Evolutionary conservation across 768 basidiomycete species (phyloP), one percentile per base, ranked within the genome.

Genomic region (Leccinum imitatum): DNA sequence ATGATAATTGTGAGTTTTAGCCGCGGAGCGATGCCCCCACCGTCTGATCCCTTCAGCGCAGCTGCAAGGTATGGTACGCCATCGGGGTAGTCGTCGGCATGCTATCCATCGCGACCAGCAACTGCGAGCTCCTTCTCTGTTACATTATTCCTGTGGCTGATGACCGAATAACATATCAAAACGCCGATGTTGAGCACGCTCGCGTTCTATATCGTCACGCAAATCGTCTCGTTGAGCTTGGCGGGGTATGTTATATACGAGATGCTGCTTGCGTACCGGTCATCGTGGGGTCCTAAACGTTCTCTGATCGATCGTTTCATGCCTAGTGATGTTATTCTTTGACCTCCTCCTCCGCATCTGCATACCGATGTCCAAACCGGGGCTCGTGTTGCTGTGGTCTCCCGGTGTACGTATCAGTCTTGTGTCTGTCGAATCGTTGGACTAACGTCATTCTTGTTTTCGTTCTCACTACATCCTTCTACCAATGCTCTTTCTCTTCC

Each of bases 151-250:
- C 30, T 31, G 9, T 10, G 27, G 30, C 30, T 31, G 30, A 31
- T 31, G 30, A 10, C 10, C 30, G 30, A 31, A 10, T 31, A 31
- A 31, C 30, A 31, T 31, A 31, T 31, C 30, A 31, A 31, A 31
- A 31, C 9, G 9, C 9, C 30, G 25, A 66, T 78, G 50, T 21
- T 71, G 19, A 57, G 41, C 47, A 76, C 76, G 1, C 53, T 78
- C 3, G 17, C 47, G 13, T 60, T 72, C 25, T 78, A 71, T 27
- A 17, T 74, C n/a, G 8, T 67, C 5, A 76, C 72, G 0, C 76
- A 78, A 30, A 53, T 69, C 7, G 51, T 65, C 1, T 50, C 70
- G 33, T 33, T 76, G 13, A 52, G 63, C 4, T 65, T 63, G 8
- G 64, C 65, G 2, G 63, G 68, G n/a, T 67, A 70, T 17, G 66